phyloP scores from a whole-genome alignment of 495 filamentous ascomycete genomes.

The Penicillium flavigenum region DNA sequence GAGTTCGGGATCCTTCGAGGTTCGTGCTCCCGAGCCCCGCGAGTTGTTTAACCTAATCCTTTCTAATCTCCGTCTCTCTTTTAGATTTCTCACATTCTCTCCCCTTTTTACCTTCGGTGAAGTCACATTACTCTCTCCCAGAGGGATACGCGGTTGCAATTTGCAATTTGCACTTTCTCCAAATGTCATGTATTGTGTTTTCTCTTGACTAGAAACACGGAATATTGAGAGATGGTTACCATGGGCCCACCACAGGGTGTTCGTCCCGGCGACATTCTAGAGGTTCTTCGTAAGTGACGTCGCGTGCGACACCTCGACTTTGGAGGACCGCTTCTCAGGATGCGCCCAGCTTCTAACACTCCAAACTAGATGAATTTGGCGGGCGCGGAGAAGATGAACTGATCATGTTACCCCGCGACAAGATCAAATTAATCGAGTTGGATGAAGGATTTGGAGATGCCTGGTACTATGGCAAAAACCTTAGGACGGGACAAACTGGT shows the following conservation, averaged over 20 bases:
- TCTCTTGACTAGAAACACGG: slow-evolving; percentile 4
- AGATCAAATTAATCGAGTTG: slow-evolving; percentile 86
- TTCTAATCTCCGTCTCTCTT: background rate
- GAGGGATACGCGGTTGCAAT: slow-evolving; percentile 15
- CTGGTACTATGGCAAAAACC: slow-evolving; percentile 89
- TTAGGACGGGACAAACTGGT: slow-evolving; percentile 70
- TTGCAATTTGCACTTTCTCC: slow-evolving; percentile 11
- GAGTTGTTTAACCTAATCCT: slow-evolving; percentile 19
- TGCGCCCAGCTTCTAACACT: slow-evolving; percentile 16
- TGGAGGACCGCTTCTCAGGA: background rate
- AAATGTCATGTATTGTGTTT: slow-evolving; percentile 36
- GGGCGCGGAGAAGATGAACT: slow-evolving; percentile 92
- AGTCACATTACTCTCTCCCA: slow-evolving; percentile 19
- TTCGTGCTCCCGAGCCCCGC: slow-evolving; percentile 25
- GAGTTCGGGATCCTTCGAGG: slow-evolving; percentile 10
- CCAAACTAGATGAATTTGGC: slow-evolving; percentile 69
- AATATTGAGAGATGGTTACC: slow-evolving; percentile 38
- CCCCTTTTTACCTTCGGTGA: slow-evolving; percentile 18
- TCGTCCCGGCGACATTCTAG: slow-evolving; percentile 64
- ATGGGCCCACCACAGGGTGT: slow-evolving; percentile 43
- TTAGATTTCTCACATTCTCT: slow-evolving; percentile 34
- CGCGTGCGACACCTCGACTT: slow-evolving; percentile 11
- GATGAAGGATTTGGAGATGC: slow-evolving; percentile 98
- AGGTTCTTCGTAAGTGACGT: slow-evolving; percentile 72
- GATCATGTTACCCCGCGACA: slow-evolving; percentile 80